A percentile compares a stretch with the other conserved stretches of the same genome.
Conservation (phyloP, 805 yeast genomes). For the Kluyveromyces siamensis region DNA sequence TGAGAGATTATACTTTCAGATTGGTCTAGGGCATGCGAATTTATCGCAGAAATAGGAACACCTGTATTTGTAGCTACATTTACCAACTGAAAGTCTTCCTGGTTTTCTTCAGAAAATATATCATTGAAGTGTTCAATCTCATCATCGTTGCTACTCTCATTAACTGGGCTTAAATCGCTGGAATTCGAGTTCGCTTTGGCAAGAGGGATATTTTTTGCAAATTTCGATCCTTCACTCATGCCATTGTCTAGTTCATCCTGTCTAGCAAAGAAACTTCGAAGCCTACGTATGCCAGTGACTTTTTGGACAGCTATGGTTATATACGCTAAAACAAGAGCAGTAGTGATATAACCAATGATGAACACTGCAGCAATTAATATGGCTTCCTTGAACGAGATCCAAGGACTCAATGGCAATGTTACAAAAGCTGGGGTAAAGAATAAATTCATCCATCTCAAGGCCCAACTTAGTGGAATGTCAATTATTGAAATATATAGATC, state of each 20-base stretch:
- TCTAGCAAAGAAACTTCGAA: conserved; percentile 12
- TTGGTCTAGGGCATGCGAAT: neutral
- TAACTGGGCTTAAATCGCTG: neutral
- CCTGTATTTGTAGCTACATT: conserved; percentile 4
- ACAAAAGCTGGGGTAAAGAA: conserved; percentile 74
- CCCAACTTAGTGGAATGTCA: conserved; percentile 55
- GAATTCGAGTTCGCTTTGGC: neutral
- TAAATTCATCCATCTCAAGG: conserved; percentile 68
- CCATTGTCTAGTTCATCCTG: conserved; percentile 13
- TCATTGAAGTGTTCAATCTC: neutral
- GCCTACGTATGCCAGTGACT: conserved; percentile 21
- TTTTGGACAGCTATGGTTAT: conserved; percentile 36
- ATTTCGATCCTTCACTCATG: conserved; percentile 11
- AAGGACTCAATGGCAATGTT: conserved; percentile 57
- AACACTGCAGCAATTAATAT: conserved; percentile 68
- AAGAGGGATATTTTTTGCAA: conserved; percentile 2
- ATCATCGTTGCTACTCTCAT: neutral
- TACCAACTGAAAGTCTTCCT: conserved; percentile 5
- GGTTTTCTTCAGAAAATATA: conserved; percentile 1
- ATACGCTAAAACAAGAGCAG: conserved; percentile 42
- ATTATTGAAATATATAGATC: conserved; percentile 19
- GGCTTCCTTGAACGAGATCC: conserved; percentile 58
- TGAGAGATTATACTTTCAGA: neutral
- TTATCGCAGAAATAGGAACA: neutral
- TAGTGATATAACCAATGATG: conserved; percentile 50